These are phyloP conservation scores for Pisolithus marmoratus DNA, from an alignment of 768 basidiomycete species.

Conservation along the genomic window DNA sequence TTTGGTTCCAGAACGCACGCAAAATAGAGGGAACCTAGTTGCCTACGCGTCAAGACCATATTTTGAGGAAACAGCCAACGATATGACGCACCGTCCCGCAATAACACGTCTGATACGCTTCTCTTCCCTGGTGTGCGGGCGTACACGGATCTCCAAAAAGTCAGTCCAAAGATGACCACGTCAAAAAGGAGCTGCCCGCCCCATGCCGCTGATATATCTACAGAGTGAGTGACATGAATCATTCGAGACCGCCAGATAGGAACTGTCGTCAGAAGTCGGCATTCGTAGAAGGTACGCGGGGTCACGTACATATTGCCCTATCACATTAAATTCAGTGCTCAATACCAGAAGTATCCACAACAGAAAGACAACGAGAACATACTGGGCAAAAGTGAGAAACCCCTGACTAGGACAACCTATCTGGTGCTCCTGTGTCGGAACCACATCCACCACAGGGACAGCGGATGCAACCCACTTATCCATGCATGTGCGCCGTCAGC, in stretches of 20 bases:
- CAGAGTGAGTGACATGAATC: no score
- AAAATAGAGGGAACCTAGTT: not conserved
- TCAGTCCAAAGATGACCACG: no score
- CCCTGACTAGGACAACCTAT: not conserved
- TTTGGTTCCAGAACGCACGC: not conserved
- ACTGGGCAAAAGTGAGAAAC: not conserved
- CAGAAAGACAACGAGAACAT: not conserved
- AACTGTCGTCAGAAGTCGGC: no score
- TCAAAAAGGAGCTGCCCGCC: conserved; percentile 7
- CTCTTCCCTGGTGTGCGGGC: not conserved
- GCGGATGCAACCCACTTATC: not conserved
- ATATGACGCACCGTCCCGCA: not conserved
- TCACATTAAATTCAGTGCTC: not conserved
- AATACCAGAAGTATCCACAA: not conserved
- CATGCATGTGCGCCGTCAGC: not conserved
- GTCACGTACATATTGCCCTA: not conserved
- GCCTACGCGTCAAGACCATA: not conserved
- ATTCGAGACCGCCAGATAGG: no score
- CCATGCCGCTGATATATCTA: not conserved
- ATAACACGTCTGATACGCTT: not conserved
- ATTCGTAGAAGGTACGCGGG: no score
- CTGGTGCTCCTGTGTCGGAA: not conserved
- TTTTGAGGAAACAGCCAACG: not conserved
- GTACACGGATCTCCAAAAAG: not conserved
- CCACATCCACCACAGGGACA: not conserved